phyloP scores from a whole-genome alignment of 2,329 filamentous ascomycete species.

The Colletotrichum graminicola region DNA sequence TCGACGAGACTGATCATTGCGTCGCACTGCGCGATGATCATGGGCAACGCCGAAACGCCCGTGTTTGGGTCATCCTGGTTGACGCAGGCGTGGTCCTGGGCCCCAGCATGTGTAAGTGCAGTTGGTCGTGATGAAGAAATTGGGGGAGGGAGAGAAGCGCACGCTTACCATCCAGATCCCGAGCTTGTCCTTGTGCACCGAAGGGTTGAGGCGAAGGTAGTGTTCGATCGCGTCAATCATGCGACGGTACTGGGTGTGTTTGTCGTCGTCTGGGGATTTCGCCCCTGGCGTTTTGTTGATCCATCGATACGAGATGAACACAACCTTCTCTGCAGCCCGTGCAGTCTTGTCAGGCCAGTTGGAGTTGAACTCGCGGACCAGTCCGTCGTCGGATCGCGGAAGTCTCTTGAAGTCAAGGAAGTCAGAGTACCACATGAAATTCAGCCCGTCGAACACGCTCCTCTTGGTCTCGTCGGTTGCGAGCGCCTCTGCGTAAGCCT shows the following conservation, averaged over 20 bases:
- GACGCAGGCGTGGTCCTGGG: slow-evolving; percentile 52
- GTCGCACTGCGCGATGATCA: slow-evolving; percentile 55
- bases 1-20: slow-evolving; percentile 55
- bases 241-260: slow-evolving; percentile 49
- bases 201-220: slow-evolving; percentile 46
- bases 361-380: slow-evolving; percentile 37
- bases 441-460: slow-evolving; percentile 47
- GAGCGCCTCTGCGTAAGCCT: slow-evolving; percentile 45
- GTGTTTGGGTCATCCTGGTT: slow-evolving; percentile 51
- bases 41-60: slow-evolving; percentile 52
- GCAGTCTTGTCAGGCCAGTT: neutral
- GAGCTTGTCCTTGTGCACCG: slow-evolving; percentile 44
- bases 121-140: neutral
- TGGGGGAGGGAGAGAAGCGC: neutral
- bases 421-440: slow-evolving; percentile 48
- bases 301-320: slow-evolving; percentile 55
- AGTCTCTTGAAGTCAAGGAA: slow-evolving; percentile 46
- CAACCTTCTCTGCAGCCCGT: slow-evolving; percentile 44
- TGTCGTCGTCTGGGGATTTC: slow-evolving; percentile 48
- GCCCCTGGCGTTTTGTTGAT: slow-evolving; percentile 42
- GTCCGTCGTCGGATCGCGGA: slow-evolving; percentile 45
- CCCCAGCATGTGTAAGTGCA: neutral
- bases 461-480: slow-evolving; percentile 44
- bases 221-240: slow-evolving; percentile 49
- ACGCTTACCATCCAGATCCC: slow-evolving; percentile 46